phyloP scores from a whole-genome alignment of 345 rosid genomes.

The Rhizophora apiculata region DNA sequence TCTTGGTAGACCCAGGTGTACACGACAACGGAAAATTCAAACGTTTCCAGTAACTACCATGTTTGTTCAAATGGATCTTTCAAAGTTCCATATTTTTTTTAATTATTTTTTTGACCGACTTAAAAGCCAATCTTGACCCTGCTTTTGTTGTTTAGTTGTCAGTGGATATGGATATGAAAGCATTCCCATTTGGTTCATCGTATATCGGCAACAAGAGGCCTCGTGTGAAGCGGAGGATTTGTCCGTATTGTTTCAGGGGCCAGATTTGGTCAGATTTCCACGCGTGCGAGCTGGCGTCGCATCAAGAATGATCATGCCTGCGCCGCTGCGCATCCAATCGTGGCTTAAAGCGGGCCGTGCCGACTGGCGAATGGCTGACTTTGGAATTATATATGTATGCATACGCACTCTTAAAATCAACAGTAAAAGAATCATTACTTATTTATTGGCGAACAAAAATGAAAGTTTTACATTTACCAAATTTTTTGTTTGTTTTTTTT shows the following conservation, averaged over 20 bases:
- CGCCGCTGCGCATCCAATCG: not conserved
- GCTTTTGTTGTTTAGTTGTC: not conserved
- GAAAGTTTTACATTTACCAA: too few relatives aligned
- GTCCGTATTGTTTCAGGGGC: not conserved
- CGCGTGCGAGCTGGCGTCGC: not conserved
- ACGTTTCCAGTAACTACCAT: not conserved
- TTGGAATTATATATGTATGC: not conserved
- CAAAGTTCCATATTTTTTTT: not conserved
- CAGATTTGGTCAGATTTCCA: not conserved
- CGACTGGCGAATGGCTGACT: not conserved
- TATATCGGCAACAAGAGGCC: not conserved
- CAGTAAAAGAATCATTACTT: too few relatives aligned
- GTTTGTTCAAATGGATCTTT: not conserved
- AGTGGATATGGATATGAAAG: not conserved
- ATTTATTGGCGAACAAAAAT: too few relatives aligned
- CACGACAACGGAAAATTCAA: too few relatives aligned
- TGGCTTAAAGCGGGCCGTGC: not conserved
- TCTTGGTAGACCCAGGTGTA: too few relatives aligned
- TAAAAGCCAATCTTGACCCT: too few relatives aligned
- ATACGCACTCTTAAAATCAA: too few relatives aligned
- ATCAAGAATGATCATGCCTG: not conserved
- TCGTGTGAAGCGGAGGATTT: not conserved
- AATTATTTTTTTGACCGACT: not conserved
- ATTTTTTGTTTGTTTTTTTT: too few relatives aligned
- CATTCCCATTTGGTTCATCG: conserved; percentile 4